phyloP scores from a whole-genome alignment of 2,329 filamentous ascomycete species.

The Didymella pomorum region DNA sequence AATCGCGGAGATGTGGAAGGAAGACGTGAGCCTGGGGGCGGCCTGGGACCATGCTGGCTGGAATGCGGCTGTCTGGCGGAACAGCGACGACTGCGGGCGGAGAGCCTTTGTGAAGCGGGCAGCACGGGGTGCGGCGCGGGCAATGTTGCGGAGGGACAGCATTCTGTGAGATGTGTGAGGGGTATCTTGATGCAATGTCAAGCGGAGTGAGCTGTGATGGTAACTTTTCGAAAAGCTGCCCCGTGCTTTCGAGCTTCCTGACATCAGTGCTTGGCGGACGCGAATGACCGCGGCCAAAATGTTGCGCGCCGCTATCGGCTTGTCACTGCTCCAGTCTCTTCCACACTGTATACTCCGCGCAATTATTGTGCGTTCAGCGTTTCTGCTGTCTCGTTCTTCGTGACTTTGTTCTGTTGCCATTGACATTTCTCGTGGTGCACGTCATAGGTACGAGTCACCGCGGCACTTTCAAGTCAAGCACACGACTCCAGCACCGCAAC shows the following conservation, averaged over 20 bases:
- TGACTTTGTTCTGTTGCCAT: constrained; percentile 1
- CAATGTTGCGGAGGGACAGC: constrained; percentile 56
- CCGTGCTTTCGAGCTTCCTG: constrained; percentile 21
- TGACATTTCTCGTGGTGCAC: constrained; percentile 1
- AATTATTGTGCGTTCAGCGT: neutral
- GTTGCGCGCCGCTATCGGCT: constrained; percentile 25
- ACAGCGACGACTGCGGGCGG: constrained; percentile 46
- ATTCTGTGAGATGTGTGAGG: constrained; percentile 41
- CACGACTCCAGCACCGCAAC: constrained; percentile 8
- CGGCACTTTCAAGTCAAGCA: constrained; percentile 9
- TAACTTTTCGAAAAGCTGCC: constrained; percentile 38
- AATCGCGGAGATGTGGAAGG: constrained; percentile 55
- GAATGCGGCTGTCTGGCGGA: constrained; percentile 46
- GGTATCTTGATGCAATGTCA: constrained; percentile 15
- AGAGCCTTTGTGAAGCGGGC: constrained; percentile 52
- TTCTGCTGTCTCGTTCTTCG: neutral
- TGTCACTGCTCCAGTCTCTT: constrained; percentile 1
- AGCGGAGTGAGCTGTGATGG: constrained; percentile 12
- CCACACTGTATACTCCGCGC: neutral
- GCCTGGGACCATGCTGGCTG: constrained; percentile 46
- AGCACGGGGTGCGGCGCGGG: constrained; percentile 55
- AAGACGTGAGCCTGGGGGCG: constrained; percentile 45
- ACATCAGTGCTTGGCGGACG: constrained; percentile 28
- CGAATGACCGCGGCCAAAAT: constrained; percentile 21
- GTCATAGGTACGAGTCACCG: constrained; percentile 25